Conservation (phyloP, 2,329 filamentous ascomycete species). For the Zopfia rhizophila region DNA sequence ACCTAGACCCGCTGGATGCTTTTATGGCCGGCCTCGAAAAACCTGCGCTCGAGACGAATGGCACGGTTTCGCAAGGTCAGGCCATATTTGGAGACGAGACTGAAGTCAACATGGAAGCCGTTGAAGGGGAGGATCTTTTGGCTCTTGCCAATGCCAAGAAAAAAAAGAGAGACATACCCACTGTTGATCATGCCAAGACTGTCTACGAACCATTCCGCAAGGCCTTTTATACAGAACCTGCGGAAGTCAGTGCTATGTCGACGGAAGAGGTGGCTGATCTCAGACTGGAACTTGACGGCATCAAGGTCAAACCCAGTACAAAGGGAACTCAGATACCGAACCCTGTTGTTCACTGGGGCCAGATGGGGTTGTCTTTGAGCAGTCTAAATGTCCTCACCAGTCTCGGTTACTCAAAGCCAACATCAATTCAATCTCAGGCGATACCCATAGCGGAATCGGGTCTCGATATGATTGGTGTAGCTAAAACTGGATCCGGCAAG, state of each 20-base stretch:
- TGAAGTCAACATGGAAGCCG: slow-evolving; percentile 72
- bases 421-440: slow-evolving; percentile 94
- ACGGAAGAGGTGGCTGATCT: slow-evolving; percentile 85
- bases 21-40: slow-evolving; percentile 80
- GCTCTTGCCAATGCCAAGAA: slow-evolving; percentile 68
- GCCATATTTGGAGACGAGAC: slow-evolving; percentile 89
- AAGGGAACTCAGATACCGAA: too few relatives aligned
- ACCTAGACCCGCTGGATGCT: slow-evolving; percentile 91
- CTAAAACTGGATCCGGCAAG: slow-evolving; percentile 97
- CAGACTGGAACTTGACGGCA: slow-evolving; percentile 89
- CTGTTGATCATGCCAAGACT: slow-evolving; percentile 85
- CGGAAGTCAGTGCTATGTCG: slow-evolving; percentile 82
- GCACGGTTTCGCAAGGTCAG: slow-evolving; percentile 74
- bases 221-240: slow-evolving; percentile 92
- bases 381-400: slow-evolving; percentile 85
- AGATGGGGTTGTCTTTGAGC: slow-evolving; percentile 88
- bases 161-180: slow-evolving; percentile 97
- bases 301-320: slow-evolving; percentile 81
- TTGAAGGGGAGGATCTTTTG: slow-evolving; percentile 65
- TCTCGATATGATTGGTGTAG: slow-evolving; percentile 93
- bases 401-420: slow-evolving; percentile 87
- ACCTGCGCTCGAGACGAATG: slow-evolving; percentile 44
- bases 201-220: slow-evolving; percentile 88
- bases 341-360: slow-evolving; percentile 95
- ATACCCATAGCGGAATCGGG: slow-evolving; percentile 96